Base-by-base conservation (phyloP, 148 eudicot genomes). In the Silene latifolia region DNA sequence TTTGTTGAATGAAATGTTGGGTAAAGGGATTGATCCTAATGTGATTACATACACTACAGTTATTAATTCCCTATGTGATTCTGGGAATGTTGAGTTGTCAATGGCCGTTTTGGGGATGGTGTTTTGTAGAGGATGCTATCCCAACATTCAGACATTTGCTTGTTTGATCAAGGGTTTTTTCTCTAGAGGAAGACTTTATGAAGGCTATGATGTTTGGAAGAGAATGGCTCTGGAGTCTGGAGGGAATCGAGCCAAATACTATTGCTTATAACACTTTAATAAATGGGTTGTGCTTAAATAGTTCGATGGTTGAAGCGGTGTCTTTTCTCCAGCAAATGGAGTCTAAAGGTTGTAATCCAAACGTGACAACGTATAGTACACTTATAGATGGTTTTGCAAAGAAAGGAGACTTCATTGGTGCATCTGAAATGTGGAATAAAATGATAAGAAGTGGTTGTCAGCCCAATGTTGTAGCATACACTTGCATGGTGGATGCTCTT, bases 401-500 rank as follows among this genome's bases (percentile, higher is more conserved):
- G 87, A 79, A 79, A 19, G 83, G 85, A 71, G 87, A 93, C 72
- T 72, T 88, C 72, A 46, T 47, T 23, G 88, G 90, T 74, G 96
- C 98, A 58, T 85, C 86, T 39, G 85, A 86, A 44, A 77, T 82
- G 8, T 93, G 98, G 98, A 93, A 90, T 82, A 82, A 75, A 84
- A 90, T 93, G 98, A 83, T 90, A 73, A 82, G 75, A 69, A 76
- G 65, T 61, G 90, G 93, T 12, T 90, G 93, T 65, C 82, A 74
- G 65, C 98, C 98, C 48, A 93, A 90, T 86, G 93, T 93, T 75
- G 92, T 93, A 72, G 81, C 81, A 29, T 93, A 90, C 77, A 90
- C 98, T 4, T 85, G 87, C 82, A 89, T 93, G 98, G 83, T 93
- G 64, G 90, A 90, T 84, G 98, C 85, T 27, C 88, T 93, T 80